A percentile compares a stretch with the other conserved stretches of the same genome.
Evolutionary conservation across 257 asterid genomes (phyloP).

Genomic region (Cruciata laevipes): DNA sequence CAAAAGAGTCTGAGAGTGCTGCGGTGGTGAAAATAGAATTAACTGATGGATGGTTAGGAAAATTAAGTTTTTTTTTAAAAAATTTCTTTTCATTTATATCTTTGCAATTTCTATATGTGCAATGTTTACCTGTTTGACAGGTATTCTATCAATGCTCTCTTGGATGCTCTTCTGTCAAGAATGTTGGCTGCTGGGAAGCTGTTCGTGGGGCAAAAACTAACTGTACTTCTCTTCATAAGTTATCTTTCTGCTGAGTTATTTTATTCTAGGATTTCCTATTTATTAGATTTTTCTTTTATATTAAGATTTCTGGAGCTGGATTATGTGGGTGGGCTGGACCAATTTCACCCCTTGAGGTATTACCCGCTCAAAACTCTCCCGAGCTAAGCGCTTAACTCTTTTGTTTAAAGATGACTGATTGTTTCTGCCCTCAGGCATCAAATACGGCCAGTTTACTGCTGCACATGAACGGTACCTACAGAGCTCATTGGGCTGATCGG

Average conservation of each 20-base stretch:
- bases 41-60: slow-evolving; percentile 95
- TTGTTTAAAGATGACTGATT: slow-evolving; percentile 7
- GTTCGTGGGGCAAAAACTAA: slow-evolving; percentile 91
- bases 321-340: slow-evolving; percentile 85
- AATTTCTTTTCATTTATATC: not conserved
- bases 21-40: slow-evolving; percentile 53
- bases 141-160: slow-evolving; percentile 66
- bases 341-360: slow-evolving; percentile 82
- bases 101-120: slow-evolving; percentile 8
- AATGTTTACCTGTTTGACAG: slow-evolving; percentile 35
- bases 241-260: slow-evolving; percentile 19
- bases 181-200: slow-evolving; percentile 68
- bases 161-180: slow-evolving; percentile 70
- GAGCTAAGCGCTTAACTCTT: slow-evolving; percentile 5
- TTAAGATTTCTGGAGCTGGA: slow-evolving; percentile 96
- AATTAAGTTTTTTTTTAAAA: slow-evolving; percentile 14
- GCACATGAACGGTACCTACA: slow-evolving; percentile 85
- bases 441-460: slow-evolving; percentile 42
- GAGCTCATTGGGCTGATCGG: slow-evolving; percentile 97
- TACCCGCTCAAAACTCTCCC: slow-evolving; percentile 18
- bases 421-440: slow-evolving; percentile 49
- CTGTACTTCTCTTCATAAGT: slow-evolving; percentile 40
- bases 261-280: slow-evolving; percentile 27
- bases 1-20: slow-evolving; percentile 25
- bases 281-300: slow-evolving; percentile 57